Evolutionary conservation across 1,139 yeast species (phyloP).

Genomic region (Candida dubliniensis): DNA sequence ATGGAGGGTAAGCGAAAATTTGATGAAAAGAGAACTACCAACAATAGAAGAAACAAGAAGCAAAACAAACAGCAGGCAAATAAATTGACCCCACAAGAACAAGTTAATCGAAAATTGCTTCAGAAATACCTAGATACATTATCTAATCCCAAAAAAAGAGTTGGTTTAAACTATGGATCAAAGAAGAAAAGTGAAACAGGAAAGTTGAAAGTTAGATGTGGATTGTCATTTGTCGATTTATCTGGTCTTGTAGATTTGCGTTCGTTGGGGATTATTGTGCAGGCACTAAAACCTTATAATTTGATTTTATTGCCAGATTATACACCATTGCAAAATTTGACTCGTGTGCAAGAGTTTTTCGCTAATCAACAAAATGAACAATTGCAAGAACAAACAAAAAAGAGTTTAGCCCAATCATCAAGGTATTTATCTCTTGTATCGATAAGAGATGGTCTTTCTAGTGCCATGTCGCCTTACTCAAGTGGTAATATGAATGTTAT

Average conservation of each 20-base stretch:
- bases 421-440: constrained; percentile 35
- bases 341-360: constrained; percentile 30
- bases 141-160: constrained; percentile 54
- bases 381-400: constrained; percentile 23
- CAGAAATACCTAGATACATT: constrained; percentile 57
- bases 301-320: constrained; percentile 58
- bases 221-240: constrained; percentile 74
- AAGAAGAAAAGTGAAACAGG: constrained; percentile 22
- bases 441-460: constrained; percentile 33
- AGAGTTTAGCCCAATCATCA: constrained; percentile 25
- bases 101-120: constrained; percentile 42
- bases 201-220: constrained; percentile 61
- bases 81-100: constrained; percentile 47
- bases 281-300: constrained; percentile 76
- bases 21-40: constrained; percentile 27
- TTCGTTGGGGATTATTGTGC: constrained; percentile 76
- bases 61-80: constrained; percentile 18
- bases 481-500: constrained; percentile 30
- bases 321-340: constrained; percentile 31
- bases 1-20: constrained; percentile 34
- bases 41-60: constrained; percentile 17
- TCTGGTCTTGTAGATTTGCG: constrained; percentile 85
- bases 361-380: constrained; percentile 34
- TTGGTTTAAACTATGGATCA: constrained; percentile 21
- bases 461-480: constrained; percentile 18